These are phyloP conservation scores for Lodderomyces jiufengensis DNA, from an alignment of 1,139 yeast genomes.

Conservation along the genomic window DNA sequence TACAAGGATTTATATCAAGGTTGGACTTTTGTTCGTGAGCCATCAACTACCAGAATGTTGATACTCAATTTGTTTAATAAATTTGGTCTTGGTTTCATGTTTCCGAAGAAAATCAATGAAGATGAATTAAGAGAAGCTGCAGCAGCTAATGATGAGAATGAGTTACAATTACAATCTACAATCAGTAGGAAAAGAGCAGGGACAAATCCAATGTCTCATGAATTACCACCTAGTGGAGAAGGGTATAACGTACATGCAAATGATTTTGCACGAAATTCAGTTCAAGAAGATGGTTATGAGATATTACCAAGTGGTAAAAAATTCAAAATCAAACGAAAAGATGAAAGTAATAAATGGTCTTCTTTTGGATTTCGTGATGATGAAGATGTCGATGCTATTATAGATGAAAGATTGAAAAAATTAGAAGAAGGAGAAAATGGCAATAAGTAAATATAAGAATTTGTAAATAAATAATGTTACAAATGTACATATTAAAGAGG, in stretches of 20 bases:
- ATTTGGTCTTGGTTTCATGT: conserved; percentile 4
- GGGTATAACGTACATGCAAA: conserved; percentile 31
- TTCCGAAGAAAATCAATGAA: neutral
- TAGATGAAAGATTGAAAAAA: conserved; percentile 48
- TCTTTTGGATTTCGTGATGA: conserved; percentile 27
- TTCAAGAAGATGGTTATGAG: conserved; percentile 42
- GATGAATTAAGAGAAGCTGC: conserved; percentile 1
- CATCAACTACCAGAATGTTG: conserved; percentile 23
- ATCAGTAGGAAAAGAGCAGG: conserved; percentile 48
- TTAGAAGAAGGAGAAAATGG: conserved; percentile 15
- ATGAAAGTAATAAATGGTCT: conserved; percentile 17
- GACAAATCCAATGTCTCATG: conserved; percentile 42
- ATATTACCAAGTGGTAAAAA: conserved; percentile 69
- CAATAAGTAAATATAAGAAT: neutral
- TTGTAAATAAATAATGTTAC: neutral
- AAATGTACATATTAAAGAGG: conserved; percentile 1
- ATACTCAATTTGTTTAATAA: conserved; percentile 14
- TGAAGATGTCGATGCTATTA: conserved; percentile 58
- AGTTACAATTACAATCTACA: conserved; percentile 19
- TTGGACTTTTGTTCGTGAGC: conserved; percentile 63
- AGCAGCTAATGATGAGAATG: conserved; percentile 1
- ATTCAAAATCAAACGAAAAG: conserved; percentile 32
- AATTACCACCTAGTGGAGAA: conserved; percentile 51
- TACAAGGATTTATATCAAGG: conserved; percentile 73
- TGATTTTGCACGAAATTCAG: conserved; percentile 19